These are phyloP conservation scores for Diaporthe nobilis DNA, from an alignment of 2,329 filamentous ascomycete species.

Conservation along the genomic window DNA sequence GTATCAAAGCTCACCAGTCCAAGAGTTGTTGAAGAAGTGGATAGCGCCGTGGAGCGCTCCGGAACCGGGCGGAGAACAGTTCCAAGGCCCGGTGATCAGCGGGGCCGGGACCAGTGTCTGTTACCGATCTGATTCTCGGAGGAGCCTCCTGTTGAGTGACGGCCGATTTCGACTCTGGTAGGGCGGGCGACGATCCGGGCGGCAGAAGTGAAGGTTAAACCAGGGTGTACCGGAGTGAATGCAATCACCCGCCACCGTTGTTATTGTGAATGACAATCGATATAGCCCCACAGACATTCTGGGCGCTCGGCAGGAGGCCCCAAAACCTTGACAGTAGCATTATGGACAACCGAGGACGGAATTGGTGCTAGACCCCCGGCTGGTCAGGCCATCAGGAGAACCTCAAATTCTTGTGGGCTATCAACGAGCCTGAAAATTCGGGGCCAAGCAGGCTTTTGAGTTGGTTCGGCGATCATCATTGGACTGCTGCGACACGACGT, in stretches of 20 bases:
- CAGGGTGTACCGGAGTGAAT: background rate
- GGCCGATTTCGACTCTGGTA: background rate
- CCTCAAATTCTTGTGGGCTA: background rate
- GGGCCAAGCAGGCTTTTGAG: background rate
- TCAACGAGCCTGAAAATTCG: background rate
- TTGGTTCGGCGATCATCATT: conserved; percentile 6
- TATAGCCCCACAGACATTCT: background rate
- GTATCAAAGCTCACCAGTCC: background rate
- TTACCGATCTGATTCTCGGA: background rate
- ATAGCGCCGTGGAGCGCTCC: background rate
- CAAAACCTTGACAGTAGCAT: conserved; percentile 28
- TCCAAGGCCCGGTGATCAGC: background rate
- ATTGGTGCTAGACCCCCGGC: background rate
- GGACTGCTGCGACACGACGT: background rate
- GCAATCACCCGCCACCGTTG: background rate
- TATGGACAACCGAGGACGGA: background rate
- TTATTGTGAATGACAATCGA: background rate
- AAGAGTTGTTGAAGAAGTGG: background rate
- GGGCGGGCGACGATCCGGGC: background rate
- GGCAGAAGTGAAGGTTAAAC: background rate
- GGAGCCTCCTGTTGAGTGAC: background rate
- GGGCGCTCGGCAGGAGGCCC: conserved; percentile 23
- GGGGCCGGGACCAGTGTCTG: background rate
- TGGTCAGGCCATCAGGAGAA: background rate
- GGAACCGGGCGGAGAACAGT: background rate